A percentile compares a stretch with the other conserved stretches of the same genome.
Evolutionary conservation across 148 eudicot genomes (phyloP).

Genomic region (Nepenthes mirabilis): DNA sequence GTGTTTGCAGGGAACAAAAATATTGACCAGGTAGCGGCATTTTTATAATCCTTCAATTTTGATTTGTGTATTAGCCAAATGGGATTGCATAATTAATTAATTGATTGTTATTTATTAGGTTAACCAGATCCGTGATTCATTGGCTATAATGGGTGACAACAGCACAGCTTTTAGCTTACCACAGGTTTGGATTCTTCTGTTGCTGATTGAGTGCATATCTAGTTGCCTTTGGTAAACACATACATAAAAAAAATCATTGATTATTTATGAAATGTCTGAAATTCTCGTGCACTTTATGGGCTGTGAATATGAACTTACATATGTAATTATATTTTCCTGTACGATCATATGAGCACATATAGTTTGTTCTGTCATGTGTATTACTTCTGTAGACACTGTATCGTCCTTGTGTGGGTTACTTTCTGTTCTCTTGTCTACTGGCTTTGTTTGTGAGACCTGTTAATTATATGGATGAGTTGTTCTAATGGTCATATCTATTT

Average conservation of each 20-base stretch:
- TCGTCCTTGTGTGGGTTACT: not conserved
- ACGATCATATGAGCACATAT: too few relatives aligned
- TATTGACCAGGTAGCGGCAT: constrained; percentile 62
- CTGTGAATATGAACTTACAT: too few relatives aligned
- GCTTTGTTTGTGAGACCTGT: not conserved
- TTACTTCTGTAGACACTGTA: not conserved
- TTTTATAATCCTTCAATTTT: not conserved
- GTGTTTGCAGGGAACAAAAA: constrained; percentile 69
- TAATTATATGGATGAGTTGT: constrained; percentile 5
- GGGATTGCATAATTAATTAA: not conserved
- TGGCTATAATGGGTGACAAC: constrained; percentile 91
- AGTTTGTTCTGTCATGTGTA: not conserved
- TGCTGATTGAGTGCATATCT: not conserved
- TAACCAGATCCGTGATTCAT: constrained; percentile 88
- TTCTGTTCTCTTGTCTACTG: not conserved
- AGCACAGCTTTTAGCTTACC: constrained; percentile 98
- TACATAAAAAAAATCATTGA: too few relatives aligned
- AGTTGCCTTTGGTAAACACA: not conserved
- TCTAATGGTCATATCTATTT: not conserved
- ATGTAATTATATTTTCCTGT: too few relatives aligned
- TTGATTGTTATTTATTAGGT: constrained; percentile 29
- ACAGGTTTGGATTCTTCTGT: constrained; percentile 38
- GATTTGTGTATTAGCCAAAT: constrained; percentile 1
- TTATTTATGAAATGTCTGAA: too few relatives aligned
- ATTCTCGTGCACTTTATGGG: too few relatives aligned